A percentile compares a stretch with the other conserved stretches of the same genome.
These are phyloP conservation scores for Huntiella decipiens DNA, from an alignment of 2,329 filamentous ascomycete species.

Conservation along the genomic window DNA sequence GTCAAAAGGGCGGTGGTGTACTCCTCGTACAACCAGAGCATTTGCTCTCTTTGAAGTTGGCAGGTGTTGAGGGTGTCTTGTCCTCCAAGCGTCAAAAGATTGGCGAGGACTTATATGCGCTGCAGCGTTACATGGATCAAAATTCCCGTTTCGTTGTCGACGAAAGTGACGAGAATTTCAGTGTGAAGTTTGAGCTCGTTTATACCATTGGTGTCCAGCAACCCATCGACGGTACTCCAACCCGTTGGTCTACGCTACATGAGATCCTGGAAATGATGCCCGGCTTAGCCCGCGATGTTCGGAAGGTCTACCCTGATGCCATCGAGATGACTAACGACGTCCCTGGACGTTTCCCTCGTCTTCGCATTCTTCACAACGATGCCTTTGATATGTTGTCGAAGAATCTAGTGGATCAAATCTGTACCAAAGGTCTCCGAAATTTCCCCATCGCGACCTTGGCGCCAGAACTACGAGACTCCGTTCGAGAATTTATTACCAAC, in stretches of 20 bases:
- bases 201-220: slow-evolving; percentile 40
- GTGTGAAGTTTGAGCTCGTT: slow-evolving; percentile 39
- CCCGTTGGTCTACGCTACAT: slow-evolving; percentile 38
- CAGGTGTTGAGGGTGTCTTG: slow-evolving; percentile 30
- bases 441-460: slow-evolving; percentile 25
- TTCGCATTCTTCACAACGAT: slow-evolving; percentile 25
- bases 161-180: slow-evolving; percentile 46
- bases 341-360: slow-evolving; percentile 25
- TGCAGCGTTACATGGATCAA: slow-evolving; percentile 26
- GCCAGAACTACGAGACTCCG: slow-evolving; percentile 14
- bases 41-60: slow-evolving; percentile 42
- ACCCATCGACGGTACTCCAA: slow-evolving; percentile 30
- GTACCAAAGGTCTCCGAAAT: slow-evolving; percentile 21
- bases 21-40: slow-evolving; percentile 46
- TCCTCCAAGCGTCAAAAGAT: background rate
- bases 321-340: slow-evolving; percentile 23
- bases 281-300: slow-evolving; percentile 16
- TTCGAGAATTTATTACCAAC: slow-evolving; percentile 27
- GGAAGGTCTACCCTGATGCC: slow-evolving; percentile 17
- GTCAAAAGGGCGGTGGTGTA: slow-evolving; percentile 31
- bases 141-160: slow-evolving; percentile 38
- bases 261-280: slow-evolving; percentile 28
- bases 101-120: slow-evolving; percentile 20
- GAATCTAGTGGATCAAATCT: slow-evolving; percentile 23
- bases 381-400: slow-evolving; percentile 11